A percentile compares a stretch with the other conserved stretches of the same genome.
phyloP scores from a whole-genome alignment of 2,329 filamentous ascomycete genomes.

The Pseudocercospora fuligena region DNA sequence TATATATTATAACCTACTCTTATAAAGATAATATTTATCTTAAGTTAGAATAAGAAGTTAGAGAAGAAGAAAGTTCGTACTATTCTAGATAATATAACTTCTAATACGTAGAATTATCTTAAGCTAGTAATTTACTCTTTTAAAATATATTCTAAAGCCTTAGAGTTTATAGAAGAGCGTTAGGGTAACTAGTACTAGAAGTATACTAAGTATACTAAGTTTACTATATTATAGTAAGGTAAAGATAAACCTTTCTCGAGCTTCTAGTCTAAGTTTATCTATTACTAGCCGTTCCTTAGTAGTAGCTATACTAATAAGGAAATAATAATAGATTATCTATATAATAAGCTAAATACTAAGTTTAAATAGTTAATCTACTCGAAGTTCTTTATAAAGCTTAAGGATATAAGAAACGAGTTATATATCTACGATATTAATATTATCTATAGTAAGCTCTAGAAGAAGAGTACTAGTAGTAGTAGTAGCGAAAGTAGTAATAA shows the following conservation, averaged over 20 bases:
- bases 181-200: not conserved
- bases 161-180: not conserved
- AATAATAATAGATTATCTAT: not conserved
- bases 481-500: not conserved
- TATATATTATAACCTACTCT: too few relatives aligned
- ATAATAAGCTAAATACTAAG: not conserved
- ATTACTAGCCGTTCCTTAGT: not conserved
- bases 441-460: not conserved
- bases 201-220: not conserved
- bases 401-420: not conserved
- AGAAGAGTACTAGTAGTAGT: not conserved
- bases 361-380: not conserved
- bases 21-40: not conserved
- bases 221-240: not conserved
- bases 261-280: not conserved
- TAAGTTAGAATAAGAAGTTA: not conserved
- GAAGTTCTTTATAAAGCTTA: not conserved
- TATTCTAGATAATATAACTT: not conserved
- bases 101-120: not conserved
- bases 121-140: not conserved
- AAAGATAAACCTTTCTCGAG: not conserved
- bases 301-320: not conserved
- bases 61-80: not conserved
- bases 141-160: not conserved
- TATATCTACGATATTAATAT: not conserved